These are phyloP conservation scores for Bauhinia variegata DNA, from an alignment of 306 rosid genomes.

Conservation along the genomic window DNA sequence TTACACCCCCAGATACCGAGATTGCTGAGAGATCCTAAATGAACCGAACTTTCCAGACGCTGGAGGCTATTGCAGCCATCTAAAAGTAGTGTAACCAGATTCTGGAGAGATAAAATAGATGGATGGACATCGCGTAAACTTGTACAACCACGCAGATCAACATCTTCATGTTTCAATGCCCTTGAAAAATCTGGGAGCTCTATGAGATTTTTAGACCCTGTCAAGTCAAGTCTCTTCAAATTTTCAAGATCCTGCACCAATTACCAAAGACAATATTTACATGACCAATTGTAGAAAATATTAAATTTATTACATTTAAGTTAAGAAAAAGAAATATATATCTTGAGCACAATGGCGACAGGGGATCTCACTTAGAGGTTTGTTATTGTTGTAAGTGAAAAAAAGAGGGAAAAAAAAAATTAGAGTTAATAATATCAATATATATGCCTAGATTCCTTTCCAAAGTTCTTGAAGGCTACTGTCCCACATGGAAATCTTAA, in stretches of 20 bases:
- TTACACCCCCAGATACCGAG: rapidly evolving
- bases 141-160: not conserved
- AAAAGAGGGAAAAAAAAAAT: not conserved
- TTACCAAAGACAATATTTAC: too few relatives aligned
- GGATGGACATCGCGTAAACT: not conserved
- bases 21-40: not conserved
- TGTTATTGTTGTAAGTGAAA: too few relatives aligned
- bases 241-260: not conserved
- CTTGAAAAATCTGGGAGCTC: not conserved
- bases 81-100: not conserved
- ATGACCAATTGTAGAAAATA: too few relatives aligned
- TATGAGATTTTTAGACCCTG: not conserved
- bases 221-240: not conserved
- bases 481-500: not conserved
- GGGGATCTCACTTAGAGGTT: too few relatives aligned
- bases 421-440: not conserved
- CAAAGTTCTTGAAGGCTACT: not conserved
- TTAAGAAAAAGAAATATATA: too few relatives aligned
- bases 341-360: too few relatives aligned
- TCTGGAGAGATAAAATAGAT: not conserved
- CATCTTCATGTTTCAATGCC: not conserved
- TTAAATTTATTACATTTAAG: too few relatives aligned
- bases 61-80: not conserved
- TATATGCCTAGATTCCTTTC: slow-evolving; percentile 15
- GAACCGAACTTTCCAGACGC: not conserved